Evolutionary conservation across 768 basidiomycete species (phyloP).

Genomic region (Trametes meyenii): DNA sequence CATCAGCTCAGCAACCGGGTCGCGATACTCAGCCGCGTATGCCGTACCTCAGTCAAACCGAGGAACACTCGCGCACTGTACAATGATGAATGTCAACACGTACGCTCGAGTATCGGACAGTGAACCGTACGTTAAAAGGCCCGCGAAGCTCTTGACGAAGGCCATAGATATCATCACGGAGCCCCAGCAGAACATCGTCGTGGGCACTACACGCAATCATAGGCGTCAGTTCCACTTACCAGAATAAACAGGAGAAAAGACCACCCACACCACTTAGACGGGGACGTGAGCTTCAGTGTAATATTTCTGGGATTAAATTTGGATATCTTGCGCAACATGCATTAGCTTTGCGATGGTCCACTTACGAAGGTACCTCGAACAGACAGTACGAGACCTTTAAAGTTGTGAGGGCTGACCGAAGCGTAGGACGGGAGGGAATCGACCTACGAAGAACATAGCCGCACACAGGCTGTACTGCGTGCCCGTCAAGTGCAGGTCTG

Average conservation of each 20-base stretch:
- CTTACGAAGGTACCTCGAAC: conserved; percentile 16
- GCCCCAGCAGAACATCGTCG: conserved; percentile 15
- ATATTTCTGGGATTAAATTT: conserved; percentile 5
- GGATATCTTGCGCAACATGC: neutral
- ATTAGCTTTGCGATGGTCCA: neutral
- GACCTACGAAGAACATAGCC: conserved; percentile 13
- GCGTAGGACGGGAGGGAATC: neutral
- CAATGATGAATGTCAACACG: neutral
- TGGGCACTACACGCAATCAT: conserved; percentile 3
- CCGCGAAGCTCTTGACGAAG: conserved; percentile 12
- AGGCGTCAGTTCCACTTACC: neutral
- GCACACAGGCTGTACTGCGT: conserved; percentile 11
- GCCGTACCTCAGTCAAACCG: conserved; percentile 2
- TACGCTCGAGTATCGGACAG: no score
- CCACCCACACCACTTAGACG: conserved; percentile 7
- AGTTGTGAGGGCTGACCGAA: neutral
- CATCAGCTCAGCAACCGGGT: neutral
- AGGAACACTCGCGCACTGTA: conserved; percentile 11
- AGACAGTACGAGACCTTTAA: conserved; percentile 12
- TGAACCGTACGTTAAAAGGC: conserved; percentile 10
- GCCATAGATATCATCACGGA: conserved; percentile 6
- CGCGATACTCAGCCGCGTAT: neutral
- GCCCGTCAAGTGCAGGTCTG: conserved; percentile 7
- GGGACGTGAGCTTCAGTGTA: conserved; percentile 10
- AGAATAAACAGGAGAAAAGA: no score